These are phyloP conservation scores for Xylariaceae sp. DNA, from an alignment of 2,329 filamentous ascomycete species.

Conservation along the genomic window DNA sequence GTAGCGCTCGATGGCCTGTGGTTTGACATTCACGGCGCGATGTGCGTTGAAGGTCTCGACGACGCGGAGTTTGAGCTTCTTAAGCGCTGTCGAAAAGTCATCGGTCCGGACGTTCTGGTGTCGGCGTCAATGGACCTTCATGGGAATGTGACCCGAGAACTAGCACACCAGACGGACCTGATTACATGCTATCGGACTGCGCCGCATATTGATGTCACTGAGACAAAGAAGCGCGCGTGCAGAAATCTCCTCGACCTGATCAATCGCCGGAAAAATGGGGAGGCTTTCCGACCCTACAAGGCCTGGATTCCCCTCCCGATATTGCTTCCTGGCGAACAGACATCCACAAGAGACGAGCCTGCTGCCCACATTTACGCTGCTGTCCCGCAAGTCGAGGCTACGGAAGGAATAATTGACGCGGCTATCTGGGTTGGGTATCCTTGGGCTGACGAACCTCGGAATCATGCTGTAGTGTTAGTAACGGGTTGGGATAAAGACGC, in stretches of 20 bases:
- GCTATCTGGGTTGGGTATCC: constrained; percentile 63
- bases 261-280: constrained; percentile 25
- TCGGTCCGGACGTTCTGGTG: constrained; percentile 53
- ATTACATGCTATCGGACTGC: constrained; percentile 60
- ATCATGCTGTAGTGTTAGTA: constrained; percentile 55
- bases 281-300: constrained; percentile 50
- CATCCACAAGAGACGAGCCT: constrained; percentile 58
- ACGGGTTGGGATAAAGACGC: constrained; percentile 55
- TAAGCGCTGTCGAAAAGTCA: constrained; percentile 49
- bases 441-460: constrained; percentile 61
- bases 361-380: constrained; percentile 57
- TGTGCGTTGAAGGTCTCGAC: constrained; percentile 57
- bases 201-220: constrained; percentile 56
- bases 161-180: constrained; percentile 56
- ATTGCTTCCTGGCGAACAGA: constrained; percentile 60
- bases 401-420: constrained; percentile 53
- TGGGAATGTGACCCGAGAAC: constrained; percentile 56
- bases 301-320: constrained; percentile 60
- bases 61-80: constrained; percentile 57
- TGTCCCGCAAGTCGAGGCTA: constrained; percentile 50
- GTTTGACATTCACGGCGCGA: constrained; percentile 63
- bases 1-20: constrained; percentile 54
- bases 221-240: constrained; percentile 59
- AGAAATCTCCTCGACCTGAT: constrained; percentile 53
- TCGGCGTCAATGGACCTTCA: constrained; percentile 63